Evolutionary conservation across 768 basidiomycete species (phyloP), one percentile per base, ranked within the genome.

Genomic region (Melanogaster broomeanus): DNA sequence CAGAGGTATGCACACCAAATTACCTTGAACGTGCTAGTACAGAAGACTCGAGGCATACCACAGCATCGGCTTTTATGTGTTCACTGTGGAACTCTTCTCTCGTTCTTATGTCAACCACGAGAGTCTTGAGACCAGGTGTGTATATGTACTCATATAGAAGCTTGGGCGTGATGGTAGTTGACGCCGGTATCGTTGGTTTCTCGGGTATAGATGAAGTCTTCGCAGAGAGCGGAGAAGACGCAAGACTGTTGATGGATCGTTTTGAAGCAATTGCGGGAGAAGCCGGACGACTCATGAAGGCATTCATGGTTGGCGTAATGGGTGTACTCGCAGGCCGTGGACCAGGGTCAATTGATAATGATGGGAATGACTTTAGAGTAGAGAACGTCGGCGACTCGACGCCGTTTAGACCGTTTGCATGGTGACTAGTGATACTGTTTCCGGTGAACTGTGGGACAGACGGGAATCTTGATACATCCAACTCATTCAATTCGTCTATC

Each of bases 1-100:
- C 18, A 24, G 37, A 34, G 44, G 45, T 27, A 55, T 50, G 21
- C 13, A 51, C 40, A 44, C 9, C 19, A 10, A 10, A 84, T 70
- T 66, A 93, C 91, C 78, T 82, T 54, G 82, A 72, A 41, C 91
- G 79, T 50, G 77, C 60, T 19, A 93, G 75, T 5, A 96, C 82
- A 1, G 78, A 78, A 6, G 94, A 93, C 68, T 98, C 94, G 19
- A 97, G 76, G 69, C 93, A 95, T 1, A 93, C 84, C 2, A 88
- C 77, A 7, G 86, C 80, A 54, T 82, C 75, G 3, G 74, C 78
- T 48, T 76, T 80, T 51, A 97, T 87, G 53, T 87, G 84, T 48
- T 86, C 90, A 16, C 62, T 70, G 55, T 92, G 83, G 60, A 89
- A 95, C 42, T 89, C 88, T 10, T 79, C 83, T 27, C 91, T 78